These are phyloP conservation scores for Harringtonia lauricola DNA, from an alignment of 2,329 filamentous ascomycete species.

Conservation along the genomic window DNA sequence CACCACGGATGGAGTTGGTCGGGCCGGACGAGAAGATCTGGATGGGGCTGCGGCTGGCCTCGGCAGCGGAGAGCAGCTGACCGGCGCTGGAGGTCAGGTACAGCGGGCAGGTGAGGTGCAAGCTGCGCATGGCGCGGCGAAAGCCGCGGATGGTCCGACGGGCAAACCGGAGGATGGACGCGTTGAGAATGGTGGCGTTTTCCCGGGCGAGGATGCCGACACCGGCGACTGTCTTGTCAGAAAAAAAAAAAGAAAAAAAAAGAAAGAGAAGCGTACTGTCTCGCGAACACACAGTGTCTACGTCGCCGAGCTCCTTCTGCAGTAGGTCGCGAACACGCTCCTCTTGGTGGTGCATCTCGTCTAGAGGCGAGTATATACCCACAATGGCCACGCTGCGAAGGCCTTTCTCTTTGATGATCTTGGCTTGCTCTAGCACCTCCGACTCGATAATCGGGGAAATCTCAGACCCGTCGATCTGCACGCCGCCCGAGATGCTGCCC, in stretches of 20 bases:
- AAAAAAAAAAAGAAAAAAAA: no score
- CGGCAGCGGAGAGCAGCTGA: constrained; percentile 28
- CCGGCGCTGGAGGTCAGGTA: constrained; percentile 42
- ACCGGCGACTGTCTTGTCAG: constrained; percentile 14
- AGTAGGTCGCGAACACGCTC: constrained; percentile 35
- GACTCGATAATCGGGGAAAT: constrained; percentile 32
- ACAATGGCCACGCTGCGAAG: constrained; percentile 37
- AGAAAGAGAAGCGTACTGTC: constrained; percentile 5
- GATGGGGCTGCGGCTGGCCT: constrained; percentile 32
- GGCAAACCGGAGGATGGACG: constrained; percentile 35
- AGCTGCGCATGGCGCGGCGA: constrained; percentile 27
- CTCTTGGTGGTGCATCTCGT: constrained; percentile 40
- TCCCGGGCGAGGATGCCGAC: constrained; percentile 34
- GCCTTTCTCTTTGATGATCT: constrained; percentile 14
- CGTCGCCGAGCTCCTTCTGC: constrained; percentile 27
- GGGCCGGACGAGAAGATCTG: constrained; percentile 29
- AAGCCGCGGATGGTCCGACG: constrained; percentile 34
- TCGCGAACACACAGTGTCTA: constrained; percentile 19
- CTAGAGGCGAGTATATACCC: constrained; percentile 47
- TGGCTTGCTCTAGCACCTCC: constrained; percentile 16
- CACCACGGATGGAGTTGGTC: constrained; percentile 31
- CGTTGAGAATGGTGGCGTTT: constrained; percentile 42
- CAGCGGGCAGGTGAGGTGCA: constrained; percentile 26
- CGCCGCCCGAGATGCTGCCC: constrained; percentile 36
- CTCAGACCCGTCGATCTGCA: constrained; percentile 38